phyloP scores from a whole-genome alignment of 345 rosid species.

The Melaleuca quinquenervia region DNA sequence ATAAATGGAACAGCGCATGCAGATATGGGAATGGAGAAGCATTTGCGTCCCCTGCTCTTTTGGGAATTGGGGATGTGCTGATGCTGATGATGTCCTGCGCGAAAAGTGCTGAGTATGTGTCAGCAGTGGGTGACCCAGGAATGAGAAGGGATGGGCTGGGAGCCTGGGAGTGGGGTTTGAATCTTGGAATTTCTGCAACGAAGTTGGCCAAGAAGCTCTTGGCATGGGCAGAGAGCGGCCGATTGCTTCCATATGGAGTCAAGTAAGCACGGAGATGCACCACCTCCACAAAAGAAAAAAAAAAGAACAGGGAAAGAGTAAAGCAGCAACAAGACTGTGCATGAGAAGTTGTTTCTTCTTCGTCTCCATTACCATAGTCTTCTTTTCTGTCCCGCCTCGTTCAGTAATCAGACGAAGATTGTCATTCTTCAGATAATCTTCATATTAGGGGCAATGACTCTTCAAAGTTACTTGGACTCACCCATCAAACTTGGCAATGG shows the following conservation, averaged over 20 bases:
- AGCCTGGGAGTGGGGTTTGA: conserved; percentile 71
- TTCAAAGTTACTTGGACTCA: background rate
- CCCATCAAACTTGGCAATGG: background rate
- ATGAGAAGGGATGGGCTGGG: conserved; percentile 71
- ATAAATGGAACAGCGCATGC: background rate
- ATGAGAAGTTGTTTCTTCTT: background rate
- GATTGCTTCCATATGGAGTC: conserved; percentile 57
- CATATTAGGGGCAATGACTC: background rate
- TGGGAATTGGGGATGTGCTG: background rate
- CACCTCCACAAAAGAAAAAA: background rate
- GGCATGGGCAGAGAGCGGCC: conserved; percentile 67
- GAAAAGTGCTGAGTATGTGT: background rate
- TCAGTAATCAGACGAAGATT: background rate
- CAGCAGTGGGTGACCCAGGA: conserved; percentile 85
- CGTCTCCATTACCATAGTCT: background rate
- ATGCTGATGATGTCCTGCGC: background rate
- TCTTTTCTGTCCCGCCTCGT: background rate
- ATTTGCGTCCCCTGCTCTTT: background rate
- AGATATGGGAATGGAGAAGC: background rate
- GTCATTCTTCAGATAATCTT: background rate
- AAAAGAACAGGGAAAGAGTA: background rate
- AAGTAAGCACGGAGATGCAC: conserved; percentile 6
- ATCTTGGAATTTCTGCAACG: conserved; percentile 95
- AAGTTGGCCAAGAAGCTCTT: conserved; percentile 62
- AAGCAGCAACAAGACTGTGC: background rate